Conservation (phyloP, 441 rosid species). For the Macaranga tanarius region DNA sequence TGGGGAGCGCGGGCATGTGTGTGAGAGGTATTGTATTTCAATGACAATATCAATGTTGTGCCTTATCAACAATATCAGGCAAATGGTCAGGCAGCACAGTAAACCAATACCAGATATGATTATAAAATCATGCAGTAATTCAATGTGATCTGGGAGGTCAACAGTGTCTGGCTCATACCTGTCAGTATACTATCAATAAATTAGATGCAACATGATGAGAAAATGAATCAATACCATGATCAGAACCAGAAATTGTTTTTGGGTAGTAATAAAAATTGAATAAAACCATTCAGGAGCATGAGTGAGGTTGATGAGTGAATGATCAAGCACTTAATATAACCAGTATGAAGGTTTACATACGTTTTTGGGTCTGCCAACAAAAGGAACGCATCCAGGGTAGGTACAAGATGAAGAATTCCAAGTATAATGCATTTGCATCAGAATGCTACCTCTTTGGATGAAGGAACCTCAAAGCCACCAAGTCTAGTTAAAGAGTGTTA, state of each 20-base stretch:
- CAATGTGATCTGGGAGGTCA: conserved; percentile 80
- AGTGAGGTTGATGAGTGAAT: not conserved
- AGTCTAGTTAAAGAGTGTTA: too few relatives aligned
- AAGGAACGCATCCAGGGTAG: conserved; percentile 92
- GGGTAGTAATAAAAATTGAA: conserved; percentile 1
- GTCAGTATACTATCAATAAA: conserved; percentile 26
- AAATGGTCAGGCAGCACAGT: conserved; percentile 86
- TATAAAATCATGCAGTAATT: conserved; percentile 33
- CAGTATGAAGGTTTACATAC: conserved; percentile 43
- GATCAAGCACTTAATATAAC: conserved; percentile 11
- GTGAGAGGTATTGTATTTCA: not conserved
- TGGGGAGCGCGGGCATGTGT: too few relatives aligned
- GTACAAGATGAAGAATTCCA: conserved; percentile 97
- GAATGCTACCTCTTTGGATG: conserved; percentile 92
- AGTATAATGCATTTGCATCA: conserved; percentile 94
- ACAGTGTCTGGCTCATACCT: conserved; percentile 99
- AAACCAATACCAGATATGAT: conserved; percentile 95
- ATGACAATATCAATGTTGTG: conserved; percentile 27
- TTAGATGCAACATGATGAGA: conserved; percentile 10
- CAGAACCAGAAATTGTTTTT: not conserved
- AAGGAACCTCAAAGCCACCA: conserved; percentile 99
- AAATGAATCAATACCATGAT: not conserved
- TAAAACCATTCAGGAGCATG: conserved; percentile 3
- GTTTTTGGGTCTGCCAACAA: conserved; percentile 73
- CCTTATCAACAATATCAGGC: conserved; percentile 96